phyloP scores from a whole-genome alignment of 352 stramenopile species.

The Pythium oligandrum region DNA sequence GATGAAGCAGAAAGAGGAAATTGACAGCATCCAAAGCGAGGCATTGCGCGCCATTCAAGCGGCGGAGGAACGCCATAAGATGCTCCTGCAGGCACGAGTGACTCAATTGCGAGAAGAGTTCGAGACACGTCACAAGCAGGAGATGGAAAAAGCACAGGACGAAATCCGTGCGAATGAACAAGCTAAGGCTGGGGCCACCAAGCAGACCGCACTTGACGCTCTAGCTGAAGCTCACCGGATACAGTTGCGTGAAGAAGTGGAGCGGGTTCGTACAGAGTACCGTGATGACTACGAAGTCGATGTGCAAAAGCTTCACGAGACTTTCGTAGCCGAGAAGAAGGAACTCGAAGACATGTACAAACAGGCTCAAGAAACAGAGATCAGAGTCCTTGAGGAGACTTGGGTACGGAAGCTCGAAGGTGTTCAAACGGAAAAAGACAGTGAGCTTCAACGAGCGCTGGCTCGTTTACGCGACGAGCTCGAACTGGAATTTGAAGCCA shows the following conservation, averaged over 20 bases:
- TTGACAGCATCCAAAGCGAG: conserved; percentile 52
- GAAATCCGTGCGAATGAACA: conserved; percentile 4
- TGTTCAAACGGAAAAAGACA: conserved; percentile 6
- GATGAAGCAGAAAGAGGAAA: conserved; percentile 61
- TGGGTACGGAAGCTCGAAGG: conserved; percentile 3
- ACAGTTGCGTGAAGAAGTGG: too few relatives aligned
- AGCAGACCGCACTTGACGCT: too few relatives aligned
- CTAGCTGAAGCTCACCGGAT: too few relatives aligned
- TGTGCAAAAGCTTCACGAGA: too few relatives aligned
- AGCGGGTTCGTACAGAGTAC: too few relatives aligned
- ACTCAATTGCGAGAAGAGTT: conserved; percentile 26
- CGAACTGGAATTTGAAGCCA: conserved; percentile 15
- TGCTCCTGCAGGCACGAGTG: conserved; percentile 38
- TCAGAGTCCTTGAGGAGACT: not conserved
- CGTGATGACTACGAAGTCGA: too few relatives aligned
- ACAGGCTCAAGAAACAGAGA: conserved; percentile 1
- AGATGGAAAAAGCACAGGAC: conserved; percentile 13
- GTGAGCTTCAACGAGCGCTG: conserved; percentile 2
- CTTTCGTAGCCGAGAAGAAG: conserved; percentile 8
- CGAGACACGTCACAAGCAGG: conserved; percentile 11
- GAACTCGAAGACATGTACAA: conserved; percentile 13
- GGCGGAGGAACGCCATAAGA: conserved; percentile 55
- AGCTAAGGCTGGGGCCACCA: too few relatives aligned
- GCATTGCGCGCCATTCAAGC: conserved; percentile 57
- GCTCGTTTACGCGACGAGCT: conserved; percentile 10